Evolutionary conservation across 2,329 filamentous ascomycete genomes (phyloP).

Genomic region (Nigrograna mackinnonii): DNA sequence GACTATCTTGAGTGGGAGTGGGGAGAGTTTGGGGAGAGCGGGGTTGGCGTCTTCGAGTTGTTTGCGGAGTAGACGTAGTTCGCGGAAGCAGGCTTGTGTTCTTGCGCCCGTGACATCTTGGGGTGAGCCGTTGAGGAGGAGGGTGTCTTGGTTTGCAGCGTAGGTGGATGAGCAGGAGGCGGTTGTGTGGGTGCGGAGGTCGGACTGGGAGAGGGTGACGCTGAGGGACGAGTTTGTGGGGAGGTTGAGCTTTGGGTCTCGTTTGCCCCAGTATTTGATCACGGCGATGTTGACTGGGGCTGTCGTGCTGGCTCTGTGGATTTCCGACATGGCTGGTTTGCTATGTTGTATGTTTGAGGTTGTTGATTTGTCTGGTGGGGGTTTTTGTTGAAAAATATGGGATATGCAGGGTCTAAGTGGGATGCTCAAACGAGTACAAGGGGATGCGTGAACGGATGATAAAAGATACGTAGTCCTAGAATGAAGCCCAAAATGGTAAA

Average conservation of each 20-base stretch:
- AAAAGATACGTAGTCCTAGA: too few relatives aligned
- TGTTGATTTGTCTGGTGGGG: conserved; percentile 6
- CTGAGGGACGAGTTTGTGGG: conserved; percentile 98
- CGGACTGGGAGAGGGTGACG: conserved; percentile 91
- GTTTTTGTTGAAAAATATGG: conserved; percentile 13
- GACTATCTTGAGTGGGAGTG: conserved; percentile 79
- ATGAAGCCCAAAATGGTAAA: too few relatives aligned
- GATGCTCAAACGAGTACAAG: too few relatives aligned
- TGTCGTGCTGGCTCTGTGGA: conserved; percentile 93
- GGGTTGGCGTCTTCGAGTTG: conserved; percentile 73
- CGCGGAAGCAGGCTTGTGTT: conserved; percentile 92
- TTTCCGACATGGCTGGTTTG: conserved; percentile 53
- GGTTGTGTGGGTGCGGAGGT: conserved; percentile 94
- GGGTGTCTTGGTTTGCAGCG: conserved; percentile 65
- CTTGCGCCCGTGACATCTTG: conserved; percentile 87
- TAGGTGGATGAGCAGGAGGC: conserved; percentile 83
- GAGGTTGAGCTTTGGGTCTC: conserved; percentile 89
- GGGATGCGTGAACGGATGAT: too few relatives aligned
- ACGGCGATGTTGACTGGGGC: conserved; percentile 98
- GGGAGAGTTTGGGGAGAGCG: conserved; percentile 79
- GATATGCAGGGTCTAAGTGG: conserved; percentile 31
- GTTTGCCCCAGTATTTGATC: conserved; percentile 99
- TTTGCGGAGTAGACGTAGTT: conserved; percentile 77
- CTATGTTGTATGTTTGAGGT: conserved; percentile 10
- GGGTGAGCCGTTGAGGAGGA: conserved; percentile 80